A percentile compares a stretch with the other conserved stretches of the same genome.
Evolutionary conservation across 768 basidiomycete species (phyloP).

Genomic region (Kwoniella shandongensis): DNA sequence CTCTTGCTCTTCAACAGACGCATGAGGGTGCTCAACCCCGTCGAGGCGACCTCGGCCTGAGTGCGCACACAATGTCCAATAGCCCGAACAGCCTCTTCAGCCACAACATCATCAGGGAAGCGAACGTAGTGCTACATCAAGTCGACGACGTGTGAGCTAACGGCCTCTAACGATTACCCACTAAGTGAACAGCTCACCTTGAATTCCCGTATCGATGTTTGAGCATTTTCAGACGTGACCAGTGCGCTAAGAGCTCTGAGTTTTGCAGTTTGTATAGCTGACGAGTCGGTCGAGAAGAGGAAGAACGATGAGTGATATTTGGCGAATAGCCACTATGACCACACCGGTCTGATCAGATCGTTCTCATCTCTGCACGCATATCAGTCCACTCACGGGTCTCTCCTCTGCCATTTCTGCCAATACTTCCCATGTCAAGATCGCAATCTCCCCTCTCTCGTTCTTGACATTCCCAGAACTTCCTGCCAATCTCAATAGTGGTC

Average conservation of each 20-base stretch:
- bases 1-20: slow-evolving; percentile 73
- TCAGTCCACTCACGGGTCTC: slow-evolving; percentile 62
- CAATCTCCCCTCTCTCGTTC: slow-evolving; percentile 60
- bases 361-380: too few relatives aligned
- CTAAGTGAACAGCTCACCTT: slow-evolving; percentile 62
- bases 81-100: slow-evolving; percentile 70
- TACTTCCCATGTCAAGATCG: slow-evolving; percentile 72
- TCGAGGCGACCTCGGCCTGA: slow-evolving; percentile 67
- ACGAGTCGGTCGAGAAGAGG: slow-evolving; percentile 67
- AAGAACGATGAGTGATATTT: slow-evolving; percentile 68
- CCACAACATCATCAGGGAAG: slow-evolving; percentile 71
- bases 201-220: slow-evolving; percentile 75
- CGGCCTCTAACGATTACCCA: too few relatives aligned
- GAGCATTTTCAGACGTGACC: slow-evolving; percentile 66
- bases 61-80: slow-evolving; percentile 72
- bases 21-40: slow-evolving; percentile 75
- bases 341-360: neutral
- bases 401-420: slow-evolving; percentile 65
- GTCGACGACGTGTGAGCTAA: neutral
- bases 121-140: slow-evolving; percentile 71
- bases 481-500: slow-evolving; percentile 73
- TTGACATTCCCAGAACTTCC: slow-evolving; percentile 55
- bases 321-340: slow-evolving; percentile 63
- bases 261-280: slow-evolving; percentile 70
- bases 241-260: slow-evolving; percentile 70